These are phyloP conservation scores for Russula foetens DNA, from an alignment of 768 basidiomycete species.

Conservation along the genomic window DNA sequence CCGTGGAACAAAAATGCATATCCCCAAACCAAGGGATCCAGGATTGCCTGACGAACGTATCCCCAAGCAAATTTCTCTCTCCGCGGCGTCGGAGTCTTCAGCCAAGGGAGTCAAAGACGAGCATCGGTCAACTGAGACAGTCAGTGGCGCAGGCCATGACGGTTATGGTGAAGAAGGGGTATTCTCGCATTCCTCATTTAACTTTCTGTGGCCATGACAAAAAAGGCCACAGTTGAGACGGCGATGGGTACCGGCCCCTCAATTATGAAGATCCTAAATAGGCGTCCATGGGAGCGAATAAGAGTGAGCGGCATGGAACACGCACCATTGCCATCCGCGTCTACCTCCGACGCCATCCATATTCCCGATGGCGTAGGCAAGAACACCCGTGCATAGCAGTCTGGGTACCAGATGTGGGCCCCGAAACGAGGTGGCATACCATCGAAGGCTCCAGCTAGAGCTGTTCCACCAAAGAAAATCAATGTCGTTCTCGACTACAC, in stretches of 20 bases:
- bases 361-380: conserved; percentile 50
- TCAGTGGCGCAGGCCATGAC: neutral
- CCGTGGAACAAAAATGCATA: conserved; percentile 57
- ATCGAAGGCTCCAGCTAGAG: conserved; percentile 57
- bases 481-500: conserved; percentile 45
- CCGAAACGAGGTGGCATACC: conserved; percentile 28
- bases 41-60: conserved; percentile 47
- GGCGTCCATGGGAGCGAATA: neutral
- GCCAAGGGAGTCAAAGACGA: conserved; percentile 41
- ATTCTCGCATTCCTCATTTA: conserved; percentile 39
- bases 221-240: no score
- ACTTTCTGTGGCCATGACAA: conserved; percentile 51
- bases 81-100: conserved; percentile 47
- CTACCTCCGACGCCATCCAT: conserved; percentile 56
- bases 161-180: neutral
- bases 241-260: conserved; percentile 46
- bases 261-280: conserved; percentile 48
- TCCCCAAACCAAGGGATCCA: conserved; percentile 51
- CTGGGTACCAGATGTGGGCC: no score
- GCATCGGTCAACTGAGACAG: conserved; percentile 38
- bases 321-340: conserved; percentile 52
- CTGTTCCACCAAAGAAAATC: conserved; percentile 56
- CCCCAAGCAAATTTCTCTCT: conserved; percentile 49
- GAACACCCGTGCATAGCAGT: conserved; percentile 34
- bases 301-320: neutral